Conservation (phyloP, 2,329 filamentous ascomycete genomes). For the Beauveria asiatica region DNA sequence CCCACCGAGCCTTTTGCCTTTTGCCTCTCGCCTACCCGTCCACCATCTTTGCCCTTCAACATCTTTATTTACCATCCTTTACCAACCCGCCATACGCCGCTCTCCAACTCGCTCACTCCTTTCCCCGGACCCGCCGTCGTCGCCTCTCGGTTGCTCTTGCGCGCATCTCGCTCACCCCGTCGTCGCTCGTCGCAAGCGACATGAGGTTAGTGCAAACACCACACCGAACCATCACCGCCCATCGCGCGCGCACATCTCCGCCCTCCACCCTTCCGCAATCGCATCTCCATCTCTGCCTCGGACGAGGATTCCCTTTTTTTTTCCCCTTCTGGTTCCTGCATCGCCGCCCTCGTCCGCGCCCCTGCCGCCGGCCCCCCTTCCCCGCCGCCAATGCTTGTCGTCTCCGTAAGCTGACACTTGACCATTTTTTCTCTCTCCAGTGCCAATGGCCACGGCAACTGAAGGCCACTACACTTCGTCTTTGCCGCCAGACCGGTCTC, state of each 20-base stretch:
- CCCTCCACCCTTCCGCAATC: not conserved
- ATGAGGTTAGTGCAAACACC: slow-evolving; percentile 19
- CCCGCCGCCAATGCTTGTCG: slow-evolving; percentile 4
- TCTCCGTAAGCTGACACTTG: slow-evolving; percentile 6
- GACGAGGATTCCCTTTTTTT: not conserved
- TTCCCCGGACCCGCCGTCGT: slow-evolving; percentile 22
- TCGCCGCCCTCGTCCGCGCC: not conserved
- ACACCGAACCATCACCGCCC: slow-evolving; percentile 24
- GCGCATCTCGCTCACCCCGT: not conserved
- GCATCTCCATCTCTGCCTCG: not conserved
- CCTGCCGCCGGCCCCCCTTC: not conserved
- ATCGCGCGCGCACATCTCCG: slow-evolving; percentile 24
- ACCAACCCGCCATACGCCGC: not conserved
- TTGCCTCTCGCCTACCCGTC: not conserved
- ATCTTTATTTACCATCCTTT: not conserved
- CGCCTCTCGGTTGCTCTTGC: slow-evolving; percentile 15
- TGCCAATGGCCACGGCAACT: slow-evolving; percentile 45
- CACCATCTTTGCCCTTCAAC: not conserved
- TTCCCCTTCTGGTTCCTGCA: not conserved
- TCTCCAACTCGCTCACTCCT: slow-evolving; percentile 17
- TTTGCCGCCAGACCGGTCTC: slow-evolving; percentile 30
- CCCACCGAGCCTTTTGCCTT: not conserved
- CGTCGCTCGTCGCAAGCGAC: not conserved
- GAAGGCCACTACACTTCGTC: slow-evolving; percentile 39
- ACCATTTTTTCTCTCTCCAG: slow-evolving; percentile 19